Conservation (phyloP, 2,329 filamentous ascomycete genomes). For the Phaeosphaeriaceae sp. region DNA sequence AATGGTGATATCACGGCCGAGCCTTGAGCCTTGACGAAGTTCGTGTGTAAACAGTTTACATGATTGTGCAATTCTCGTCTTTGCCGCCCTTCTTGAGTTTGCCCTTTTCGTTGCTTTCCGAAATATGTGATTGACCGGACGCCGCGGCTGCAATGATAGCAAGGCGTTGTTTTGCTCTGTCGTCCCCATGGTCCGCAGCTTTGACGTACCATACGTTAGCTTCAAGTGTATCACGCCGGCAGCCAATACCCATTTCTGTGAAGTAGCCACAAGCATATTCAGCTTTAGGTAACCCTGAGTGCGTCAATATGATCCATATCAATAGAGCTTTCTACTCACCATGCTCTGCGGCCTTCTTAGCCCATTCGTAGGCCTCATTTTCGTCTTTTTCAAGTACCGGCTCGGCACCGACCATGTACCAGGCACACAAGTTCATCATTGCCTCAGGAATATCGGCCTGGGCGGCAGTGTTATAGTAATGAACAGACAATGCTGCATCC, state of each 20-base stretch:
- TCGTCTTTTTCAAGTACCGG: conserved; percentile 94
- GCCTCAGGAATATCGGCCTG: conserved; percentile 81
- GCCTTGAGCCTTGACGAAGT: not conserved
- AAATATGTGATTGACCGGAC: conserved; percentile 54
- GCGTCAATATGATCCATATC: conserved; percentile 14
- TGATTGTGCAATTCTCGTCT: conserved; percentile 49
- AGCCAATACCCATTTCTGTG: conserved; percentile 97
- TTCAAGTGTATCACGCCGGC: conserved; percentile 89
- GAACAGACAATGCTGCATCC: conserved; percentile 91
- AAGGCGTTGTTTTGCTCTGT: conserved; percentile 84
- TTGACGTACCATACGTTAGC: conserved; percentile 99
- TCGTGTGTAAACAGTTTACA: conserved; percentile 40
- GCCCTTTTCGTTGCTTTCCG: conserved; percentile 25
- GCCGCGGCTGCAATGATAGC: conserved; percentile 86
- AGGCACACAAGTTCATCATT: conserved; percentile 98
- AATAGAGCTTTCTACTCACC: conserved; percentile 63
- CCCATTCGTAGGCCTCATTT: conserved; percentile 96
- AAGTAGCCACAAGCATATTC: conserved; percentile 97
- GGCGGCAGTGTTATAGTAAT: conserved; percentile 95
- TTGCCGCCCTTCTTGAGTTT: conserved; percentile 46
- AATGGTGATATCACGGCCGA: not conserved
- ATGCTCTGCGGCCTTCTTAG: conserved; percentile 80
- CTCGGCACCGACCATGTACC: conserved; percentile 96
- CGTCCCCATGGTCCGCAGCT: conserved; percentile 89
- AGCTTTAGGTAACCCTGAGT: conserved; percentile 69